Conservation (phyloP, 2,329 filamentous ascomycete genomes). For the Karstenula rhodostoma region DNA sequence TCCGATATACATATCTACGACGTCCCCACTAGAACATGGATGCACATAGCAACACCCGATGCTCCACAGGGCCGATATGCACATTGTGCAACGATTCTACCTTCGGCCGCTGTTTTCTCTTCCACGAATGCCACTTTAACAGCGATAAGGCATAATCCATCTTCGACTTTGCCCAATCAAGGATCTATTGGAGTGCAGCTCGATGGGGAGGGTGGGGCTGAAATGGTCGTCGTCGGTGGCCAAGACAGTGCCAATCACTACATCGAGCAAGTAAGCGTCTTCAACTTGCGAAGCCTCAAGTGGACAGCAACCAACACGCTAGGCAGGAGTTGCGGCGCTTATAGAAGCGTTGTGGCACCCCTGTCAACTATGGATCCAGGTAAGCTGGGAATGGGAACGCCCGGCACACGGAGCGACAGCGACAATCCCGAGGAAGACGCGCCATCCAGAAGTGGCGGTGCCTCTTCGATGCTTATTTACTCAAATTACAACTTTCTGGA, state of each 20-base stretch:
- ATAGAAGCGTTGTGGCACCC: constrained; percentile 92
- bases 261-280: constrained; percentile 98
- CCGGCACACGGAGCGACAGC: constrained; percentile 51
- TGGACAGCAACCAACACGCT: constrained; percentile 91
- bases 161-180: constrained; percentile 82
- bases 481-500: constrained; percentile 99
- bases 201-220: constrained; percentile 89
- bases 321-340: constrained; percentile 93
- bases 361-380: constrained; percentile 71
- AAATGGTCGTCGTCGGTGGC: constrained; percentile 96
- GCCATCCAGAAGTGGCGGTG: constrained; percentile 50
- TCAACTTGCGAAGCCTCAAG: constrained; percentile 92
- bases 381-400: constrained; percentile 69
- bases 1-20: constrained; percentile 98
- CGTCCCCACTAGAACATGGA: constrained; percentile 83
- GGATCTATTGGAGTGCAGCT: constrained; percentile 87
- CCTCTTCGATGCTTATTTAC: constrained; percentile 86
- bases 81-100: constrained; percentile 91
- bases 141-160: constrained; percentile 87
- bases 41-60: constrained; percentile 79
- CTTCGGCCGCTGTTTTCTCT: constrained; percentile 85
- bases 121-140: constrained; percentile 84
- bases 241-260: constrained; percentile 99
- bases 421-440: constrained; percentile 41
- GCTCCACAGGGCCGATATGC: constrained; percentile 93